Evolutionary conservation across 768 basidiomycete species (phyloP).

Genomic region (Podaxis sp.): DNA sequence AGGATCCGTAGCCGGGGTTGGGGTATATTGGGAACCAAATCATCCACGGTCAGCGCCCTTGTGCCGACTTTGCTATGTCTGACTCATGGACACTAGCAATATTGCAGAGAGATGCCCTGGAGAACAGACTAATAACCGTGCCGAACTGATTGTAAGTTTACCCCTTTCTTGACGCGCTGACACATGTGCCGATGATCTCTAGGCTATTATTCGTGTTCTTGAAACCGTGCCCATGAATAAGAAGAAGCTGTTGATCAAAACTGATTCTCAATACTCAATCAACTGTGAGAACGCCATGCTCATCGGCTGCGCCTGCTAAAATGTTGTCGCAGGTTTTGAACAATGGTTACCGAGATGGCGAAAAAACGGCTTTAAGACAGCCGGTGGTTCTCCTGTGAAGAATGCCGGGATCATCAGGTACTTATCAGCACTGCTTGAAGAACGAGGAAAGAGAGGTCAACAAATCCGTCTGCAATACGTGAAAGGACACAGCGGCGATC

Average conservation of each 20-base stretch:
- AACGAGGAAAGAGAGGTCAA: slow-evolving; percentile 51
- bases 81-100: slow-evolving; percentile 51
- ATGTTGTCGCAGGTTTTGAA: slow-evolving; percentile 54
- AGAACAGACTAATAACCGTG: slow-evolving; percentile 83
- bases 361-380: slow-evolving; percentile 46
- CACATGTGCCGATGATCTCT: not conserved
- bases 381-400: slow-evolving; percentile 59
- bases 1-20: slow-evolving; percentile 74
- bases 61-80: not conserved
- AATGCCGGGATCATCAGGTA: slow-evolving; percentile 75
- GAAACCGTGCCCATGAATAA: slow-evolving; percentile 64
- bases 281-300: slow-evolving; percentile 49
- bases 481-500: slow-evolving; percentile 72
- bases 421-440: slow-evolving; percentile 58
- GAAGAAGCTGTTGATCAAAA: slow-evolving; percentile 68
- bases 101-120: slow-evolving; percentile 81
- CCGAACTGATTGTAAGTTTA: slow-evolving; percentile 74
- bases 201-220: slow-evolving; percentile 85
- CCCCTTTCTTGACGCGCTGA: not conserved
- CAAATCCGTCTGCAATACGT: slow-evolving; percentile 68
- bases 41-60: slow-evolving; percentile 54
- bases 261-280: slow-evolving; percentile 86
- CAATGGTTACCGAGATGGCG: slow-evolving; percentile 74
- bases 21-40: slow-evolving; percentile 82
- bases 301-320: slow-evolving; percentile 10